phyloP scores from a whole-genome alignment of 176 grass and related monocot species.

The Elymus sibiricus region DNA sequence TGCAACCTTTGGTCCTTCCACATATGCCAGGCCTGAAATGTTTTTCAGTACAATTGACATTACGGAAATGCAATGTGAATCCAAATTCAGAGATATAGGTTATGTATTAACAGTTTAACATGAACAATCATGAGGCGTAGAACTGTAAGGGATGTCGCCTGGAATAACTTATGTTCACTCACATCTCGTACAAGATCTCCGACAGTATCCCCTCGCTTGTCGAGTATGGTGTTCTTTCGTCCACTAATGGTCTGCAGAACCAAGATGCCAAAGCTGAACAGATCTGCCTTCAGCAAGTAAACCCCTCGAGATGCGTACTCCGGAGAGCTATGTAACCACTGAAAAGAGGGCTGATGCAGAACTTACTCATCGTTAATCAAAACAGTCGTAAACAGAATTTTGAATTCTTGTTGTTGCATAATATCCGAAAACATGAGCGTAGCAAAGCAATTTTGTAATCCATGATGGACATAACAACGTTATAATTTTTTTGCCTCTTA shows the following conservation, averaged over 20 bases:
- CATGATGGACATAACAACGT: neutral
- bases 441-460: neutral
- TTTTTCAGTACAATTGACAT: neutral
- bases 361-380: no score
- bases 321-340: constrained; percentile 47
- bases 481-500: neutral
- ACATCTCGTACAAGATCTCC: constrained; percentile 43
- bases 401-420: neutral
- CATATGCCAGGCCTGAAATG: constrained; percentile 42
- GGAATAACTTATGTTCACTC: constrained; percentile 3
- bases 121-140: no score
- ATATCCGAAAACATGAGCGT: neutral
- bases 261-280: constrained; percentile 49
- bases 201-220: constrained; percentile 27
- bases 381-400: neutral
- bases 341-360: neutral
- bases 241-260: constrained; percentile 41
- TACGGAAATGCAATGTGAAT: neutral
- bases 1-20: constrained; percentile 32
- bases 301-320: constrained; percentile 39
- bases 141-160: neutral
- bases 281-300: constrained; percentile 56
- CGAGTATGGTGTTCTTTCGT: constrained; percentile 18
- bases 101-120: no score
- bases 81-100: no score